Evolutionary conservation across 2,329 filamentous ascomycete species (phyloP).

Genomic region (Albifimbria verrucaria): DNA sequence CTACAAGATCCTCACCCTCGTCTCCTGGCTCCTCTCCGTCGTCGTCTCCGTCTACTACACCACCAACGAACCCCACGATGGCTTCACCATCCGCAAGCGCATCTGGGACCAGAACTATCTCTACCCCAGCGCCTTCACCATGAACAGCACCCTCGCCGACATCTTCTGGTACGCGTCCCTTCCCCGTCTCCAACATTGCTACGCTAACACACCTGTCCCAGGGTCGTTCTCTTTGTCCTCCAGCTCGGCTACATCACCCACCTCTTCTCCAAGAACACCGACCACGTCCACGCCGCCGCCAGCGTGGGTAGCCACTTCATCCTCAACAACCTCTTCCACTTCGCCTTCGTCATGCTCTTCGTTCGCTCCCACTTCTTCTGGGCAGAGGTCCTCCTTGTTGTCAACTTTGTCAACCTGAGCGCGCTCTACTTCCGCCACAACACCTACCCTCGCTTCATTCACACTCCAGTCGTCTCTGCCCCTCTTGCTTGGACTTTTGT

Average conservation of each 20-base stretch:
- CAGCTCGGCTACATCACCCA: conserved; percentile 74
- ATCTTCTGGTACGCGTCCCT: conserved; percentile 67
- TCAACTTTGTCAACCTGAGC: conserved; percentile 80
- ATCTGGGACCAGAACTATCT: conserved; percentile 73
- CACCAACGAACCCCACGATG: conserved; percentile 61
- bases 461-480: conserved; percentile 70
- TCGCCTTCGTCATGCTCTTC: conserved; percentile 81
- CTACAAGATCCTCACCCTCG: conserved; percentile 72
- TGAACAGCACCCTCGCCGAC: conserved; percentile 61
- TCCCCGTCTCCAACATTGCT: neutral
- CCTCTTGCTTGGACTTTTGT: conserved; percentile 83
- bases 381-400: conserved; percentile 70
- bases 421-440: conserved; percentile 78
- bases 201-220: conserved; percentile 24
- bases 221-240: conserved; percentile 69
- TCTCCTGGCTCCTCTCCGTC: conserved; percentile 73
- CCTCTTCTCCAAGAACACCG: conserved; percentile 66
- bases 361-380: conserved; percentile 71
- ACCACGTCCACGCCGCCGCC: conserved; percentile 65
- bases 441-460: conserved; percentile 69
- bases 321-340: conserved; percentile 77
- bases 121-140: conserved; percentile 69
- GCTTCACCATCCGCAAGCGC: conserved; percentile 52
- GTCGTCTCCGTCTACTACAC: conserved; percentile 73
- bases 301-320: conserved; percentile 84